These are phyloP conservation scores for Asterophora parasitica DNA, from an alignment of 768 basidiomycete genomes.

Conservation along the genomic window DNA sequence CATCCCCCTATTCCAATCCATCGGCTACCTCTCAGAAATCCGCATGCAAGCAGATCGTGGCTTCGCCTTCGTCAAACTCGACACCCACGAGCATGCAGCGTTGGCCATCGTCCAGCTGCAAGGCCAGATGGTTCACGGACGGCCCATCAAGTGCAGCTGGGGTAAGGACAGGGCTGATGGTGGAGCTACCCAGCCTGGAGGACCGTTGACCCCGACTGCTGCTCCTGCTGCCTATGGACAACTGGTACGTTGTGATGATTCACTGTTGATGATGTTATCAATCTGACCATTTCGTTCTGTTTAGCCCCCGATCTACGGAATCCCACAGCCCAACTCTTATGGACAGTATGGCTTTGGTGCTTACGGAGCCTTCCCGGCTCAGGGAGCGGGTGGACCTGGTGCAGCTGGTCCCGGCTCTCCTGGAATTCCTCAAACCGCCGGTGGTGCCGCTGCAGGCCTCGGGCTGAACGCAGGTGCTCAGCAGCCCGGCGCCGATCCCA, in stretches of 20 bases:
- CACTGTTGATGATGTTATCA: not conserved
- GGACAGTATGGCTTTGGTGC: constrained; percentile 76
- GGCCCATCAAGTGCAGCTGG: constrained; percentile 99
- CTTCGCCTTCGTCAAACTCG: constrained; percentile 98
- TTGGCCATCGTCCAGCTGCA: constrained; percentile 97
- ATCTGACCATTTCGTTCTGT: constrained; percentile 8
- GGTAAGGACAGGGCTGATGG: constrained; percentile 91
- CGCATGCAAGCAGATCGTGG: constrained; percentile 99
- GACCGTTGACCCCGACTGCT: constrained; percentile 55
- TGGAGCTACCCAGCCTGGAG: constrained; percentile 45
- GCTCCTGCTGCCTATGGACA: constrained; percentile 68
- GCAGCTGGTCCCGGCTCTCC: constrained; percentile 47
- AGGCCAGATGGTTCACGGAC: constrained; percentile 94
- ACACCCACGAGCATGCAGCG: constrained; percentile 97
- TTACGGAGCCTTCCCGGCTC: constrained; percentile 67
- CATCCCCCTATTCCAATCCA: constrained; percentile 96
- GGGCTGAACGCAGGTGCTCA: constrained; percentile 52
- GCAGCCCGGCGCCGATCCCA: constrained; percentile 51
- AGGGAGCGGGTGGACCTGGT: constrained; percentile 44
- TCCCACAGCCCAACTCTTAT: constrained; percentile 79
- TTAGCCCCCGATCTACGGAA: constrained; percentile 86
- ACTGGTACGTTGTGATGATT: constrained; percentile 50
- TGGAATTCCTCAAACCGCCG: constrained; percentile 54
- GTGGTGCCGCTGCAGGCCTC: constrained; percentile 50
- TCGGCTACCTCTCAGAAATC: constrained; percentile 97